Evolutionary conservation across 2,329 filamentous ascomycete species (phyloP).

Genomic region (Tolypocladium endophyticum): DNA sequence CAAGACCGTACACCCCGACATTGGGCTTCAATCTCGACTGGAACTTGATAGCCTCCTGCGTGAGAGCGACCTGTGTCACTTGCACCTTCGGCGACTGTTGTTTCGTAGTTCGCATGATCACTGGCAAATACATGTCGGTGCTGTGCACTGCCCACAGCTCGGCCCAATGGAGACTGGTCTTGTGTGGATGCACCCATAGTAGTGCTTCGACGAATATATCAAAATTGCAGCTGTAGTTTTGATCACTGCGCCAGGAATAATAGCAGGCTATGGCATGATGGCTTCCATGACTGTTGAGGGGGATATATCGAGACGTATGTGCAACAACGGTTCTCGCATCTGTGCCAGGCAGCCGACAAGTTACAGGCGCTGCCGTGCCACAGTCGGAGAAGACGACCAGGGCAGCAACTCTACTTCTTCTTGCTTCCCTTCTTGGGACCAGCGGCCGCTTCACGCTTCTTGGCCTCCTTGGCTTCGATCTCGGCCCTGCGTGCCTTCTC

Average conservation of each 20-base stretch:
- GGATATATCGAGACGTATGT: background rate
- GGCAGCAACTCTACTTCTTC: slow-evolving; percentile 25
- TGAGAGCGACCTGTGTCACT: background rate
- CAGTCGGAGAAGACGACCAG: background rate
- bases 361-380: background rate
- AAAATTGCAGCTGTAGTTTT: background rate
- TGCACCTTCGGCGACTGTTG: no score
- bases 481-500: slow-evolving; percentile 38
- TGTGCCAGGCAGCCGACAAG: slow-evolving; percentile 1
- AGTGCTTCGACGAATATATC: background rate
- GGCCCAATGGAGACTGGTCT: background rate
- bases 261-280: background rate
- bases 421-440: slow-evolving; percentile 39
- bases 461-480: slow-evolving; percentile 44
- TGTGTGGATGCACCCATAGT: background rate
- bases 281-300: background rate
- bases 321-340: background rate
- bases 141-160: background rate
- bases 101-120: background rate
- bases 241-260: background rate
- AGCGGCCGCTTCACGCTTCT: slow-evolving; percentile 41
- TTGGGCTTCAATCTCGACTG: background rate
- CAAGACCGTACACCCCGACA: background rate
- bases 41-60: background rate
- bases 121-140: background rate